Conservation (phyloP, 1,284 basidiomycete genomes). For the Gomphus sp. region DNA sequence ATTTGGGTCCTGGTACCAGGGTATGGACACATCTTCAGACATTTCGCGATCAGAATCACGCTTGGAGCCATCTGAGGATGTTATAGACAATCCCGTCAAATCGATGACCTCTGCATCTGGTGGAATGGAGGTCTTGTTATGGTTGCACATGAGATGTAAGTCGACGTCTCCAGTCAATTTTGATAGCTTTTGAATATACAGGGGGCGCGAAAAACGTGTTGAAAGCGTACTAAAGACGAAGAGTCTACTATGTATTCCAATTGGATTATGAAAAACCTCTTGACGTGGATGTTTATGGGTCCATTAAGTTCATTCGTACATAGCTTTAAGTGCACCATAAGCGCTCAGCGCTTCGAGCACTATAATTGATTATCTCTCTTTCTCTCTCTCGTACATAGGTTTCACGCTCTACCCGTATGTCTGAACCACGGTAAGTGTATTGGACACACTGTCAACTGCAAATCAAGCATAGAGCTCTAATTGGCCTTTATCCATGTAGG, state of each 20-base stretch:
- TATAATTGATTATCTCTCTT: not conserved
- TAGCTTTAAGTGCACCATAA: no score
- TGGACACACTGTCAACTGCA: not conserved
- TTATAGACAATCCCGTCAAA: conserved; percentile 4
- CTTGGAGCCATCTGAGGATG: not conserved
- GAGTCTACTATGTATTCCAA: no score
- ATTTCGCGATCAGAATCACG: not conserved
- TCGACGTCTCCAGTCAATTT: not conserved
- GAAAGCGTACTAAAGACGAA: no score
- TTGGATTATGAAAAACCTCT: no score
- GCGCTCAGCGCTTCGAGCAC: no score
- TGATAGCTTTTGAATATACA: not conserved
- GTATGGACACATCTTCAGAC: conserved; percentile 7
- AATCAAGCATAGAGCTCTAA: not conserved
- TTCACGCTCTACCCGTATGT: not conserved
- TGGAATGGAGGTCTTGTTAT: not conserved
- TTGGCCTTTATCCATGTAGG: conserved; percentile 30
- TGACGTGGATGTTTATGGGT: not conserved
- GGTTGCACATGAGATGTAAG: not conserved
- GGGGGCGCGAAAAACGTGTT: no score
- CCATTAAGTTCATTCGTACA: not conserved
- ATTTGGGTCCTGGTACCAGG: conserved; percentile 4
- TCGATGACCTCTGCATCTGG: conserved; percentile 9
- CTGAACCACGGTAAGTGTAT: not conserved
- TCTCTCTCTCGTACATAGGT: not conserved